Evolutionary conservation across 768 basidiomycete genomes (phyloP), one percentile per base, ranked within the genome.

Genomic region (Suillus americanus): DNA sequence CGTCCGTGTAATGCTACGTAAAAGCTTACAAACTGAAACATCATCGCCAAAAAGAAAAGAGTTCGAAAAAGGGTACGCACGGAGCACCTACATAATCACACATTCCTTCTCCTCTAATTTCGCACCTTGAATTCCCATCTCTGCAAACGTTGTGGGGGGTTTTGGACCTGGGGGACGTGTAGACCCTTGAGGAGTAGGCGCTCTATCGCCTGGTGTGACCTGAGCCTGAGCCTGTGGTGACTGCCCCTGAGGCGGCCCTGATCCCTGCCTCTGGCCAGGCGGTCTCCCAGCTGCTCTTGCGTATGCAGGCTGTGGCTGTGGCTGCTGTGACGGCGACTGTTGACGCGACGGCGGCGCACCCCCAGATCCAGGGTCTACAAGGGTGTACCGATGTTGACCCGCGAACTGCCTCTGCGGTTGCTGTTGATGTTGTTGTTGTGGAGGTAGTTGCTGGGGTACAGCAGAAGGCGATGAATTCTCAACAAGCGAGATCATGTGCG

Each of bases 41-140:
- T 18, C 4, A 25, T 18, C 14, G 18, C 16, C 50, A 14, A 37
- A 38, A 6, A n/a, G n/a, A 20, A 13, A 28, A 57, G 16, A 18
- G 38, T 57, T 38, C 35, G 55, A 56, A 25, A 38, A 23, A 7
- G 9, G 57, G 57, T 40, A n/a, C 14, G 28, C 30, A 6, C 25
- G 23, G 56, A 59, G 25, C 9, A 41, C 40, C 40, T 59, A 97
- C 94, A 97, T 96, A 67, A 97, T 84, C 40, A 92, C 78, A 80
- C 95, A 97, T 0, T 93, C 89, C 76, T 94, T 89, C 6, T 92
- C 86, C 71, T 94, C 87, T 51, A 86, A 84, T 71, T 90, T 92
- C 33, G 83, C 85, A 14, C 89, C 89, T 38, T 88, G 85, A 71
- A 95, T 90, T 0, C 95, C 95, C 95, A 97, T 95, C 81, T 97